Percentiles rank a stretch among this genome's conserved stretches.
phyloP scores from a whole-genome alignment of 225 moss, liverwort and hornwort species.

The Pseudisothecium myosuroides region DNA sequence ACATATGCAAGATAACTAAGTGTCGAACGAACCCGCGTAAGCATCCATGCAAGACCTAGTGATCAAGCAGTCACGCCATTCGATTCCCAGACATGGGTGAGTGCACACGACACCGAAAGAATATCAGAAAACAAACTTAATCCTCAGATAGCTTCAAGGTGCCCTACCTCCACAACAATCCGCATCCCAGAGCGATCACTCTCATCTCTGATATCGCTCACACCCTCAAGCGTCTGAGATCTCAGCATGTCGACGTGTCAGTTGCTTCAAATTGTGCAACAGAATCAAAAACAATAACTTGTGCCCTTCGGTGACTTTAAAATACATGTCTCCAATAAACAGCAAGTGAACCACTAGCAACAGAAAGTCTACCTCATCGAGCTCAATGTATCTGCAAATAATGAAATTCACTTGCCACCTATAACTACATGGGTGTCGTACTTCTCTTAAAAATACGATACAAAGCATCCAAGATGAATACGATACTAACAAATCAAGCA shows the following conservation, averaged over 20 bases:
- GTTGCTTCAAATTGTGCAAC: not conserved
- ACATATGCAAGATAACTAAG: not conserved
- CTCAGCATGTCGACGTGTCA: not conserved
- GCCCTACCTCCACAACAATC: slow-evolving; percentile 75
- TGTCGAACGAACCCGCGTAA: not conserved
- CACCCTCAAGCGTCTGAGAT: slow-evolving; percentile 79
- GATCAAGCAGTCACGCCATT: not conserved
- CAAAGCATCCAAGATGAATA: not conserved
- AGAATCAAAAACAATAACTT: not conserved
- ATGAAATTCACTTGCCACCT: not conserved
- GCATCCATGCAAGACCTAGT: not conserved
- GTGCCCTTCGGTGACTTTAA: not conserved
- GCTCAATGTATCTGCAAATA: not conserved
- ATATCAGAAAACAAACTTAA: not conserved
- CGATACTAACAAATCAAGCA: not conserved
- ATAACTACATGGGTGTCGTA: not conserved
- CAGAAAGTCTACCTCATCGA: not conserved
- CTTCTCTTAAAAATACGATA: not conserved
- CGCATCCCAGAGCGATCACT: slow-evolving; percentile 95
- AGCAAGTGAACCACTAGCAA: not conserved
- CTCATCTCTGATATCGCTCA: slow-evolving; percentile 93
- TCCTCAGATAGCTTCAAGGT: not conserved
- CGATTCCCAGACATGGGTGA: not conserved
- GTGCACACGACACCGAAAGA: not conserved
- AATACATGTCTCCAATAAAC: not conserved